Percentiles rank a stretch among this genome's conserved stretches.
Evolutionary conservation across 2,329 filamentous ascomycete genomes (phyloP).

Genomic region (Allantophomopsis lycopodina): DNA sequence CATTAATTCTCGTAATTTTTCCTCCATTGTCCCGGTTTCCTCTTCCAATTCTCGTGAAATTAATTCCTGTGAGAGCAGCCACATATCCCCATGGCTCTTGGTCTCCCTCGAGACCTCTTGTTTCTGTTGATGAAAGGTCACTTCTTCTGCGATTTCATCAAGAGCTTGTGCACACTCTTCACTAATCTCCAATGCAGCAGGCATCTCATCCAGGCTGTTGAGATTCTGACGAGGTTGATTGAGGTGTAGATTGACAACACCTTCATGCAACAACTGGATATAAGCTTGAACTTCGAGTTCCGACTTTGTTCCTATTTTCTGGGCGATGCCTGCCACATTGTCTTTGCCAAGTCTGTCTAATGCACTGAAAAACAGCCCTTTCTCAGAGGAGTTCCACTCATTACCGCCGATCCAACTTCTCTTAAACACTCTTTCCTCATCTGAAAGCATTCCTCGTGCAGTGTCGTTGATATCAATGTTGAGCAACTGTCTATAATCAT

Average conservation of each 20-base stretch:
- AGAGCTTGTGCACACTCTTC: conserved; percentile 49
- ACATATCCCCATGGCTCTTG: conserved; percentile 43
- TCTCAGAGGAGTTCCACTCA: conserved; percentile 59
- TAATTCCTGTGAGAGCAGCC: conserved; percentile 41
- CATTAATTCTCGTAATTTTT: conserved; percentile 17
- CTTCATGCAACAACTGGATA: conserved; percentile 41
- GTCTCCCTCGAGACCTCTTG: conserved; percentile 47
- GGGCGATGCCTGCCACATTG: conserved; percentile 47
- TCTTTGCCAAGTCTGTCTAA: conserved; percentile 50
- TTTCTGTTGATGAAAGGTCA: conserved; percentile 50
- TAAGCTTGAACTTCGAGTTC: conserved; percentile 62
- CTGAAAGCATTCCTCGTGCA: conserved; percentile 16
- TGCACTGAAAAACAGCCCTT: conserved; percentile 52
- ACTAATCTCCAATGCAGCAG: conserved; percentile 61
- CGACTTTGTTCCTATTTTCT: conserved; percentile 55
- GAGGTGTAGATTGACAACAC: conserved; percentile 18
- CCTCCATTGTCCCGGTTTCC: conserved; percentile 7
- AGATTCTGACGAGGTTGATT: conserved; percentile 11
- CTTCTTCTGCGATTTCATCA: conserved; percentile 52
- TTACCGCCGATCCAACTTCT: conserved; percentile 53
- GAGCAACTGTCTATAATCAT: conserved; percentile 33
- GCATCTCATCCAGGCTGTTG: conserved; percentile 40
- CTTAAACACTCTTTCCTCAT: conserved; percentile 17
- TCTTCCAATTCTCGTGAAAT: conserved; percentile 10
- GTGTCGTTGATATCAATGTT: conserved; percentile 46